A percentile compares a stretch with the other conserved stretches of the same genome.
These are phyloP conservation scores for Leccinum imitatum DNA, from an alignment of 768 basidiomycete genomes.

Conservation along the genomic window DNA sequence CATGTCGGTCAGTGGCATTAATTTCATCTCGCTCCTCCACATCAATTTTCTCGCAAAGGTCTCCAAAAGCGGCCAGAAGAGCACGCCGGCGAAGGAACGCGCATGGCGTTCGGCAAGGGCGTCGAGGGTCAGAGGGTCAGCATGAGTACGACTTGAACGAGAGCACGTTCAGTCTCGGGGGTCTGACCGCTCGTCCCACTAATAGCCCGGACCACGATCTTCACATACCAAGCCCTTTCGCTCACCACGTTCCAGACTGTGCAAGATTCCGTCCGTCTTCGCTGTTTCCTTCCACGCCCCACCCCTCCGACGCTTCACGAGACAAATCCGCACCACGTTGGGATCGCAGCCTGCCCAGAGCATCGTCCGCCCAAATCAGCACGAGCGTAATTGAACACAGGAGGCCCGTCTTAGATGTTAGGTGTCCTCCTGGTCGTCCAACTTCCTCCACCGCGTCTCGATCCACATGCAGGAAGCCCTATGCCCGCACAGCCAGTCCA, in stretches of 20 bases:
- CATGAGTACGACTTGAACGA: slow-evolving; percentile 46
- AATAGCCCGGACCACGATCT: slow-evolving; percentile 18
- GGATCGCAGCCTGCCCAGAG: slow-evolving; percentile 38
- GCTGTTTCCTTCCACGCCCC: slow-evolving; percentile 4
- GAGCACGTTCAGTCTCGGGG: slow-evolving; percentile 42
- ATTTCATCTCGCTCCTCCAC: no score
- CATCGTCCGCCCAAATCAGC: slow-evolving; percentile 4
- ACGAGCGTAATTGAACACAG: slow-evolving; percentile 15
- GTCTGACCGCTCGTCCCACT: slow-evolving; percentile 19
- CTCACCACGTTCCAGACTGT: slow-evolving; percentile 18
- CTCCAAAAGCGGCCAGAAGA: no score
- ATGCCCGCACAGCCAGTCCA: slow-evolving; percentile 8
- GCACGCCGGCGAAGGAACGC: no score
- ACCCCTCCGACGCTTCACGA: slow-evolving; percentile 11
- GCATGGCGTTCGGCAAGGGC: no score
- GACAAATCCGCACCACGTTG: slow-evolving; percentile 40
- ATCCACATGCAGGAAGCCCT: slow-evolving; percentile 15
- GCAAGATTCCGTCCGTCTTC: not conserved
- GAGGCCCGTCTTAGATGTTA: slow-evolving; percentile 19
- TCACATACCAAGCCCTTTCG: slow-evolving; percentile 5
- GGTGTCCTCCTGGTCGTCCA: slow-evolving; percentile 1
- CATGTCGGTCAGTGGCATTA: no score
- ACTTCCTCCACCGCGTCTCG: not conserved
- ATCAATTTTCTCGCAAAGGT: no score
- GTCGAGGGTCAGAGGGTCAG: slow-evolving; percentile 28